Percentiles rank a stretch among this genome's conserved stretches.
phyloP scores from a whole-genome alignment of 495 filamentous ascomycete genomes.

The Bacidia gigantensis region DNA sequence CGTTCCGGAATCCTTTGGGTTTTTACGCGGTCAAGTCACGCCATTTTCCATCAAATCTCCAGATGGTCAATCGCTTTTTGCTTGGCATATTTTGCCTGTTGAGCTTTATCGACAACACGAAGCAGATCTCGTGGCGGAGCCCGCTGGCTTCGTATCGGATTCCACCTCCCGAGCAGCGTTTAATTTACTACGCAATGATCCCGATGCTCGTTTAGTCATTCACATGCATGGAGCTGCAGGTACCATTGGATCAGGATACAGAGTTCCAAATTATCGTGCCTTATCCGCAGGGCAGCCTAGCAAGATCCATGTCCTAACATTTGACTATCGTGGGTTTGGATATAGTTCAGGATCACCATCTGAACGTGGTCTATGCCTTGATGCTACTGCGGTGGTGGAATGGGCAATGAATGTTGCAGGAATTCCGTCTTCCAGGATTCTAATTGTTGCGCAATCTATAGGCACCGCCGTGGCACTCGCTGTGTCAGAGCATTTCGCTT shows the following conservation, averaged over 20 bases:
- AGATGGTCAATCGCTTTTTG: conserved; percentile 45
- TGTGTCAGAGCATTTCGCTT: conserved; percentile 45
- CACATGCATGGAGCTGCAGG: conserved; percentile 44
- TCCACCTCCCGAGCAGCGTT: conserved; percentile 43
- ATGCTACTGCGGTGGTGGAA: conserved; percentile 48
- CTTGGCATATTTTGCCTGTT: conserved; percentile 63
- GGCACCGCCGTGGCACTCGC: conserved; percentile 61
- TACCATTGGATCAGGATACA: conserved; percentile 48
- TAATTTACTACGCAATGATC: conserved; percentile 47
- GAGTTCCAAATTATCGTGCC: conserved; percentile 48
- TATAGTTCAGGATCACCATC: conserved; percentile 55
- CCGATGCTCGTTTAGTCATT: conserved; percentile 44
- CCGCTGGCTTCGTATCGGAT: conserved; percentile 35
- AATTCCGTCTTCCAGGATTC: conserved; percentile 51
- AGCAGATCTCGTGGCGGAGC: conserved; percentile 33
- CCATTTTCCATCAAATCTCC: conserved; percentile 48
- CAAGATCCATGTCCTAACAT: conserved; percentile 46
- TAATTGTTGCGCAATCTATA: conserved; percentile 62
- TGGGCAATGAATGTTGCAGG: conserved; percentile 52
- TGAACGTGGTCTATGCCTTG: conserved; percentile 54
- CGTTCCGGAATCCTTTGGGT: conserved; percentile 35
- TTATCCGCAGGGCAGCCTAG: conserved; percentile 42
- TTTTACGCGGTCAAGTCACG: conserved; percentile 48
- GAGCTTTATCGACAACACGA: conserved; percentile 47
- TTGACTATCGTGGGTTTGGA: conserved; percentile 76